Evolutionary conservation across 768 basidiomycete genomes (phyloP), one percentile per base, ranked within the genome.

Genomic region (Hygrophorus pudorinus): DNA sequence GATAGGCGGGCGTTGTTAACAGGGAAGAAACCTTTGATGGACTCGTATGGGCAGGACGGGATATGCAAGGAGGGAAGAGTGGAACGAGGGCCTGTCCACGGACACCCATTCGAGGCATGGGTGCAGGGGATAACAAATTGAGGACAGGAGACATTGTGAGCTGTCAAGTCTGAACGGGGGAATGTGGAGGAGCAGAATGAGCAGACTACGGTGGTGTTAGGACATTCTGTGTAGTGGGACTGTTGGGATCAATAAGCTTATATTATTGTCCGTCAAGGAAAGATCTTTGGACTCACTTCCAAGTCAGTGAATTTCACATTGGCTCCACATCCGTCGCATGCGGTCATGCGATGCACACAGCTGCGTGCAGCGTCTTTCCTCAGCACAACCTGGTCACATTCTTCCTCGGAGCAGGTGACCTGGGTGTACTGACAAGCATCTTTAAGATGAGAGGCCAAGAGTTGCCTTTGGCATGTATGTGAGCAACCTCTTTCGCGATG

Each of bases 381-480:
- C 48, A 66, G 51, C 16, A 78, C 53, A 11, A 55, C 51, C 45
- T 70, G 58, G 18, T 57, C 56, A 52, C 82, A 83, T 28, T 63
- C 60, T 12, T 52, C 60, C 46, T 71, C 67, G 10, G 65, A 62
- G 55, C 81, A 85, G 8, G 59, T 52, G 3, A 78, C 69, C 47
- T 73, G 63, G 42, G 72, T 66, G 55, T 70, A 86, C 46, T 63
- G 61, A 50, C 88, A 91, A 20, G 66, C 57, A 5, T 79, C 75
- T 44, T 66, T 70, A 47, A 87, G 58, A 57, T 91, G 88, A 0
- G 66, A 51, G 5, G 69, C 63, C n/a, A 86, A 59, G 18, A 77
- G 59, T 54, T 85, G 82, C 24, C 88, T 65, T 55, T 91, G 80
- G 46, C 74, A 78, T 2, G 72, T 76, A 58, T 77, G 61, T 4